A percentile compares a stretch with the other conserved stretches of the same genome.
phyloP scores from a whole-genome alignment of 2,329 filamentous ascomycete genomes.

The Cyclaneusma minus region DNA sequence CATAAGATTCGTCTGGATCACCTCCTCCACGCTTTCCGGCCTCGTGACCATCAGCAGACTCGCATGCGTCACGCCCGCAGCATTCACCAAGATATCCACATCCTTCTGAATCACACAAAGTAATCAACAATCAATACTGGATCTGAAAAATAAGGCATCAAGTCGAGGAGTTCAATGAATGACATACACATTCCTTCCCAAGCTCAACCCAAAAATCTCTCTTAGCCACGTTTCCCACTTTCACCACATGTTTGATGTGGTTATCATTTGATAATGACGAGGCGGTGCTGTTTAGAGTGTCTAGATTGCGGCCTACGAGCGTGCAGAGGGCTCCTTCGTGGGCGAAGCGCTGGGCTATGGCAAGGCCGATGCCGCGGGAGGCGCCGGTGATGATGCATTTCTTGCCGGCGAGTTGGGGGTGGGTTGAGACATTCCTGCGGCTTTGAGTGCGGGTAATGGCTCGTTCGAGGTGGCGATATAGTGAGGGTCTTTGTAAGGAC shows the following conservation, averaged over 20 bases:
- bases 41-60: slow-evolving; percentile 43
- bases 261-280: slow-evolving; percentile 19
- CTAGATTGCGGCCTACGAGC: slow-evolving; percentile 40
- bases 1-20: slow-evolving; percentile 57
- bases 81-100: slow-evolving; percentile 57
- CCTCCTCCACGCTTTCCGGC: slow-evolving; percentile 31
- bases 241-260: slow-evolving; percentile 3
- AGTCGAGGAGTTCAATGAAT: neutral
- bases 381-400: slow-evolving; percentile 49
- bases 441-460: too few relatives aligned
- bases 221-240: slow-evolving; percentile 16
- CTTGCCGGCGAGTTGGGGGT: too few relatives aligned
- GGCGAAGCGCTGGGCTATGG: slow-evolving; percentile 52
- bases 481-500: too few relatives aligned
- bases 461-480: too few relatives aligned
- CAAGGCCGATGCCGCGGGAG: slow-evolving; percentile 53
- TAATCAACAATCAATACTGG: too few relatives aligned
- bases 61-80: slow-evolving; percentile 57
- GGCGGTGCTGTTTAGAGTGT: slow-evolving; percentile 58
- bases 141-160: neutral
- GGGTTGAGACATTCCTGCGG: too few relatives aligned
- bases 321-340: slow-evolving; percentile 41
- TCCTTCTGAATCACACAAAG: slow-evolving; percentile 8
- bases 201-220: slow-evolving; percentile 13
- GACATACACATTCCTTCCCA: slow-evolving; percentile 10